Conservation (phyloP, 345 rosid species). For the Melastoma malabathricum region DNA sequence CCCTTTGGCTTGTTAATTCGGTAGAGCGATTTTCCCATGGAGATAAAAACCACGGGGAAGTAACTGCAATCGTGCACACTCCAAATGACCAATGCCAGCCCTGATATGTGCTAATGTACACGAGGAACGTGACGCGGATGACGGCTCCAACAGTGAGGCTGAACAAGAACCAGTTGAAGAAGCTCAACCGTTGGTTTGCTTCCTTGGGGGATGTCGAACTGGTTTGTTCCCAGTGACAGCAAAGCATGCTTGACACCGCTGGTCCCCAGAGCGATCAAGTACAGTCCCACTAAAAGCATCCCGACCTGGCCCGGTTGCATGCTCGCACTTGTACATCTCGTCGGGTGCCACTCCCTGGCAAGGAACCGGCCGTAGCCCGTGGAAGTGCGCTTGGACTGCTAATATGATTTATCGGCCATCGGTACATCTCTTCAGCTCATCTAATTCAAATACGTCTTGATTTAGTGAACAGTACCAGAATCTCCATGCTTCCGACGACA, state of each 20-base stretch:
- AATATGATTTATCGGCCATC: slow-evolving; percentile 5
- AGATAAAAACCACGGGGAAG: slow-evolving; percentile 17
- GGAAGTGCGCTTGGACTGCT: slow-evolving; percentile 36
- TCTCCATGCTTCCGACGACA: slow-evolving; percentile 36
- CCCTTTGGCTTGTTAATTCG: slow-evolving; percentile 30
- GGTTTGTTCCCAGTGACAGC: slow-evolving; percentile 55
- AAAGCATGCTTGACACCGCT: slow-evolving; percentile 42
- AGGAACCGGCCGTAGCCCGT: slow-evolving; percentile 33
- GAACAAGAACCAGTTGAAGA: slow-evolving; percentile 55
- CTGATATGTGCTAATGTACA: slow-evolving; percentile 33
- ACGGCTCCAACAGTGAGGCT: slow-evolving; percentile 35
- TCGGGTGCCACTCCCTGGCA: slow-evolving; percentile 27
- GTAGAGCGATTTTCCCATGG: slow-evolving; percentile 42
- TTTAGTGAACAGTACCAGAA: slow-evolving; percentile 22
- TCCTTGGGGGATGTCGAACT: slow-evolving; percentile 34
- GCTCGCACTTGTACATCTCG: slow-evolving; percentile 20
- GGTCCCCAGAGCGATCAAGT: slow-evolving; percentile 42
- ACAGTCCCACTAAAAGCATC: slow-evolving; percentile 28
- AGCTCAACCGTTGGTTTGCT: slow-evolving; percentile 31
- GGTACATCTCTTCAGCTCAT: background rate
- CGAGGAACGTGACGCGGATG: slow-evolving; percentile 33
- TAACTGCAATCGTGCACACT: slow-evolving; percentile 16
- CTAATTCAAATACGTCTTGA: background rate
- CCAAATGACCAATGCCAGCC: slow-evolving; percentile 53
- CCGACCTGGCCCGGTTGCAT: slow-evolving; percentile 22